Percentiles rank a stretch among this genome's conserved stretches.
Conservation (phyloP, 768 basidiomycete species). For the Boletus speciosus region DNA sequence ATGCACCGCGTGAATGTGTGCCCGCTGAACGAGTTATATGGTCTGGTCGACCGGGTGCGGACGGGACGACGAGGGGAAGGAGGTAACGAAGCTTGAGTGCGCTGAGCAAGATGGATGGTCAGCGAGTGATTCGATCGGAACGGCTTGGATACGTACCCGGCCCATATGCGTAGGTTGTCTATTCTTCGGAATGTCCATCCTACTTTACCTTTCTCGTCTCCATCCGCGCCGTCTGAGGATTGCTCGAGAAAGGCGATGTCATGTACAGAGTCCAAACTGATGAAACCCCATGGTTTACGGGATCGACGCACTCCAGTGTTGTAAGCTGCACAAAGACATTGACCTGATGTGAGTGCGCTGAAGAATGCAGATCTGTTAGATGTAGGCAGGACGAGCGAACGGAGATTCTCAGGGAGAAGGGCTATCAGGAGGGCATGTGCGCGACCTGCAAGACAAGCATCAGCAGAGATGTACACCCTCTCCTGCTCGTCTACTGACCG, state of each 20-base stretch:
- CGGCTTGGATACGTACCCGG: conserved; percentile 53
- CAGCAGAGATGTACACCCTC: not conserved
- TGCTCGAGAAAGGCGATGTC: conserved; percentile 69
- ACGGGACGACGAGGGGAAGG: conserved; percentile 61
- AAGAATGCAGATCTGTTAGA: conserved; percentile 43
- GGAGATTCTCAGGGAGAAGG: conserved; percentile 59
- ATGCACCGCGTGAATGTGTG: conserved; percentile 17
- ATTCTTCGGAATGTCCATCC: conserved; percentile 84
- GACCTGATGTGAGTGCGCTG: conserved; percentile 64
- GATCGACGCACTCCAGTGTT: conserved; percentile 79
- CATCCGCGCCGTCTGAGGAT: conserved; percentile 35
- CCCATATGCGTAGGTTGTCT: conserved; percentile 84
- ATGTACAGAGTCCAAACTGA: conserved; percentile 73
- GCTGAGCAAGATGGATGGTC: conserved; percentile 33
- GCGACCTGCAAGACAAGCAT: conserved; percentile 46
- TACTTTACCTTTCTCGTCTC: conserved; percentile 45
- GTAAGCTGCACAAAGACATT: conserved; percentile 76
- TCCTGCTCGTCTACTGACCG: conserved; percentile 41
- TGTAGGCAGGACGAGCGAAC: conserved; percentile 34
- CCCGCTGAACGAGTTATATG: conserved; percentile 24
- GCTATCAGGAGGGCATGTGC: conserved; percentile 56
- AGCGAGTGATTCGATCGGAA: not conserved
- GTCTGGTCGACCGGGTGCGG: conserved; percentile 32
- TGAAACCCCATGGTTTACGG: conserved; percentile 84
- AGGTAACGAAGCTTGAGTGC: conserved; percentile 82